phyloP scores from a whole-genome alignment of 306 rosid genomes.

The Sesbania bispinosa region DNA sequence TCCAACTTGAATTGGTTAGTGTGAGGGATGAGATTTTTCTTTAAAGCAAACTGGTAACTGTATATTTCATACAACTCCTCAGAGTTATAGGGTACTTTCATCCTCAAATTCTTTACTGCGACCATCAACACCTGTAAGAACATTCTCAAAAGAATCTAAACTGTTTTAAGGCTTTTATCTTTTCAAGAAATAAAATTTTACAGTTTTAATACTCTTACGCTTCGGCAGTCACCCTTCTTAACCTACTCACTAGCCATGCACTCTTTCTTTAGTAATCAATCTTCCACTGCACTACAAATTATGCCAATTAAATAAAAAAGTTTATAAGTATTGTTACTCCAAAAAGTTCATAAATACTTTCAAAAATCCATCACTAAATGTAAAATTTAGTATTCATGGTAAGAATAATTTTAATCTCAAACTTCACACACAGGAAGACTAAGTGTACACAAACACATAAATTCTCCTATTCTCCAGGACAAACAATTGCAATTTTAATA shows the following conservation, averaged over 20 bases:
- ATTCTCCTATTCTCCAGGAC: no score
- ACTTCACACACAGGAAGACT: neutral
- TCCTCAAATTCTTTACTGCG: constrained; percentile 16
- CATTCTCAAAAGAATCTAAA: neutral
- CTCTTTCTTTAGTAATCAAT: constrained; percentile 53
- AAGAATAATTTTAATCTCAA: neutral
- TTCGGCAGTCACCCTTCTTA: constrained; percentile 71
- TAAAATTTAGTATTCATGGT: neutral
- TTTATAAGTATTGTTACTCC: neutral
- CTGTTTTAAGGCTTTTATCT: no score
- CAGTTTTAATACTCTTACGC: no score
- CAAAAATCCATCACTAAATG: neutral
- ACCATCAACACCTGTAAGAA: constrained; percentile 27
- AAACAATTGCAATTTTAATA: no score
- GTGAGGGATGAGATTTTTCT: neutral
- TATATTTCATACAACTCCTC: neutral
- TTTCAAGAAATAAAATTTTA: no score
- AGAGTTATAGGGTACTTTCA: neutral
- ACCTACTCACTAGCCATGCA: constrained; percentile 71
- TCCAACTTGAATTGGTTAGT: constrained; percentile 14
- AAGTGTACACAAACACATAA: neutral
- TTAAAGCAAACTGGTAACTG: neutral
- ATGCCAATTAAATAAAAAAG: constrained; percentile 9
- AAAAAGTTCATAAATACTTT: neutral
- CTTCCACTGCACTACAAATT: constrained; percentile 48